Evolutionary conservation across 148 eudicot species (phyloP), one percentile per base, ranked within the genome.

Genomic region (Rhododendron williamsianum): DNA sequence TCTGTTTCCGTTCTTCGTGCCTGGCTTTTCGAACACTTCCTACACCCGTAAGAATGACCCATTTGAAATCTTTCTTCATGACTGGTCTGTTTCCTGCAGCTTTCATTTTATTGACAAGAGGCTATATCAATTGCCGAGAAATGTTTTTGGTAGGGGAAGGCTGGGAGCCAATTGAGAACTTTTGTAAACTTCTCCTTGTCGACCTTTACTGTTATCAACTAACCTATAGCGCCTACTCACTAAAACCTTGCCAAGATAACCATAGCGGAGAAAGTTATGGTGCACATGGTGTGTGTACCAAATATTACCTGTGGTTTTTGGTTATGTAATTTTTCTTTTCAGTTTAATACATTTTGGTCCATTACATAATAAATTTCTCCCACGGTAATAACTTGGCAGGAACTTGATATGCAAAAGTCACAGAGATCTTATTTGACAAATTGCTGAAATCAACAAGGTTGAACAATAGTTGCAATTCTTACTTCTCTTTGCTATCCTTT

Each of bases 1-100:
- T 89, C 98, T 23, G 98, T 95, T 78, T 94, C 98, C 6, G 94
- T 95, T 82, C 98, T 95, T 84, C 97, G 98, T 27, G 96, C 98
- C 76, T 95, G 98, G 98, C 91, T 95, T 58, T 95, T 95, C 48
- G 98, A 95, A 73, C 96, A 95, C 86, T 95, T 95, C 81, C 91
- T 95, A 27, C 98, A 95, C 88, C 98, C 98, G 98, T 95, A 89
- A 86, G 93, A 46, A 11, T 0, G 27, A 65, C 30, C 71, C 30
- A 65, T 65, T 23, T n/a, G 12, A 65, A 63, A n/a, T 23, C 30
- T 65, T 65, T 65, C 71, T 65, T 23, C 27, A 9, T 65, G 21
- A n/a, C 30, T 65, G 1, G 8, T 65, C 27, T 65, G 27, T 65
- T 65, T 23, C 71, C 10, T 65, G 30, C 71, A 23, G 30, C 30